phyloP scores from a whole-genome alignment of 129 eudicot species.

The Erigeron canadensis region DNA sequence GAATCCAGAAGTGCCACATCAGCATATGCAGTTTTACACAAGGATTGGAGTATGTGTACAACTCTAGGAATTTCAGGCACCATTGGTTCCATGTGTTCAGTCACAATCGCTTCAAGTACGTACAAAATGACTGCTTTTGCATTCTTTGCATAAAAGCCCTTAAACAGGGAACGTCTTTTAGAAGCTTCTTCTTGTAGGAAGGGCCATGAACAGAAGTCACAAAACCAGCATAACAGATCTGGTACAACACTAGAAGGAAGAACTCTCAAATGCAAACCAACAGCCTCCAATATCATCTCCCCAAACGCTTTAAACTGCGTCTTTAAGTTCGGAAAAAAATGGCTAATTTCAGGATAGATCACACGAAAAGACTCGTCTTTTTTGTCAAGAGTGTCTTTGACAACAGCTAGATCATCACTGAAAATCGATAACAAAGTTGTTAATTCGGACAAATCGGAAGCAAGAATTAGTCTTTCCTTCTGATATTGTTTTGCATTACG shows the following conservation, averaged over 20 bases:
- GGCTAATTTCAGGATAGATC: conserved; percentile 66
- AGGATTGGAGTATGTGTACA: conserved; percentile 65
- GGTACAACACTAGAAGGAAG: conserved; percentile 71
- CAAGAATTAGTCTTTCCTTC: conserved; percentile 69
- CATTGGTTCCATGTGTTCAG: conserved; percentile 91
- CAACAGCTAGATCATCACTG: conserved; percentile 74
- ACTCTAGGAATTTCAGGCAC: conserved; percentile 88
- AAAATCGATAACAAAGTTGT: conserved; percentile 64
- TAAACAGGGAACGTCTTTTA: conserved; percentile 35
- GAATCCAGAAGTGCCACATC: conserved; percentile 81
- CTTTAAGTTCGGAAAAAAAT: conserved; percentile 65
- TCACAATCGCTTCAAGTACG: conserved; percentile 78
- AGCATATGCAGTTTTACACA: conserved; percentile 65
- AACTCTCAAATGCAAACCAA: conserved; percentile 80
- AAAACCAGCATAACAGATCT: conserved; percentile 85
- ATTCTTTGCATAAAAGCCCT: conserved; percentile 76
- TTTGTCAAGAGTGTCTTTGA: conserved; percentile 40
- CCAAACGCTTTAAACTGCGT: conserved; percentile 73
- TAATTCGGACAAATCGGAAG: conserved; percentile 67
- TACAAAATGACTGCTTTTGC: conserved; percentile 77
- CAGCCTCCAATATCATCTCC: conserved; percentile 78
- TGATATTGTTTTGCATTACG: conserved; percentile 77
- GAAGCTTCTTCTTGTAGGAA: conserved; percentile 47
- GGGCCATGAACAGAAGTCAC: conserved; percentile 83
- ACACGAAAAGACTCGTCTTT: conserved; percentile 59